Evolutionary conservation across 164 flowering plant species (phyloP).

Genomic region (Litsea cubeba): DNA sequence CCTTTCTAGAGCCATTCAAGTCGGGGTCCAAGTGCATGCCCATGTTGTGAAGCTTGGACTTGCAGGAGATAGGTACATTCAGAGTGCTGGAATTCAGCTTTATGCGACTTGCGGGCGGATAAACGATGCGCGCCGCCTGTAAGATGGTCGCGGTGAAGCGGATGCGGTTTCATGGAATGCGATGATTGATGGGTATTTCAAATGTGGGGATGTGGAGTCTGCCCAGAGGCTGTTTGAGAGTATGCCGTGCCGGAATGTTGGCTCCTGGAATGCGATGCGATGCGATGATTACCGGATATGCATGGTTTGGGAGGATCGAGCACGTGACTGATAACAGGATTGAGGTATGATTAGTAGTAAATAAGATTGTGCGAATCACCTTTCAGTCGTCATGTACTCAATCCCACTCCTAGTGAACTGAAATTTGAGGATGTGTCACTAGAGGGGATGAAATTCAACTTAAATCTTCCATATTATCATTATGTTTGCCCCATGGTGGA

Average conservation of each 20-base stretch:
- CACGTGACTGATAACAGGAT: too few relatives aligned
- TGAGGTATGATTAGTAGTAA: too few relatives aligned
- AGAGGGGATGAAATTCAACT: too few relatives aligned
- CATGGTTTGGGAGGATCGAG: not conserved
- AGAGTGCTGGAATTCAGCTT: slow-evolving; percentile 48
- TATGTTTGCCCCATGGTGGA: too few relatives aligned
- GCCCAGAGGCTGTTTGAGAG: slow-evolving; percentile 33
- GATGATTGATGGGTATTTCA: slow-evolving; percentile 53
- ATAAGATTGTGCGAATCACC: too few relatives aligned
- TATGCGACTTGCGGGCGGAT: slow-evolving; percentile 33
- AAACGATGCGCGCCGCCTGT: slow-evolving; percentile 28
- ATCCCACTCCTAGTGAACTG: too few relatives aligned
- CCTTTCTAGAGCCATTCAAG: slow-evolving; percentile 17
- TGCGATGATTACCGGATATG: slow-evolving; percentile 44
- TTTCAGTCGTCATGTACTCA: too few relatives aligned
- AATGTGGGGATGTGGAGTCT: slow-evolving; percentile 31
- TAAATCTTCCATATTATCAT: too few relatives aligned
- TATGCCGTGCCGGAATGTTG: slow-evolving; percentile 29
- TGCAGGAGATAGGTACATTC: slow-evolving; percentile 31
- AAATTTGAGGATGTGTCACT: too few relatives aligned
- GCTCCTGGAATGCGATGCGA: slow-evolving; percentile 61
- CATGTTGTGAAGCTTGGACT: slow-evolving; percentile 43
- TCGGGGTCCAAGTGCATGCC: slow-evolving; percentile 44
- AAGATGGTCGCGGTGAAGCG: slow-evolving; percentile 21
- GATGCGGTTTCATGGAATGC: slow-evolving; percentile 52